phyloP scores from a whole-genome alignment of 2,329 filamentous ascomycete genomes.

The Ascochyta clinopodiicola region DNA sequence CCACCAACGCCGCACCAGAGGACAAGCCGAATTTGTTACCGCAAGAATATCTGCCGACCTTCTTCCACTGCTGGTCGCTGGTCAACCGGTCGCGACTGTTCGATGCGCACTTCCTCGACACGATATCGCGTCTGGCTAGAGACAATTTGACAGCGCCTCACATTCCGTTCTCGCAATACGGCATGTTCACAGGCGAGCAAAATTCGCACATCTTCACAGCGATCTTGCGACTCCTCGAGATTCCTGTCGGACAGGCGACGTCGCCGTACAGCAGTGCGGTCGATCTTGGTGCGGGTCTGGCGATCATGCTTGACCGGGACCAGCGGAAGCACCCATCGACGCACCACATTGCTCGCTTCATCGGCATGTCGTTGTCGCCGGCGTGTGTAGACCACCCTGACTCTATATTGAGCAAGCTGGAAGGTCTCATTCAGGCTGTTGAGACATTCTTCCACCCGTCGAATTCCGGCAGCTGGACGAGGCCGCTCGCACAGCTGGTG shows the following conservation, averaged over 20 bases:
- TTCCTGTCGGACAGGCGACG: conserved; percentile 93
- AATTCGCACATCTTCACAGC: conserved; percentile 93
- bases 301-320: conserved; percentile 87
- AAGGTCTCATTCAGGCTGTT: conserved; percentile 90
- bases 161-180: conserved; percentile 82
- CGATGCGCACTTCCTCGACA: conserved; percentile 86
- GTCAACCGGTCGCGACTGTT: conserved; percentile 87
- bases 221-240: conserved; percentile 86
- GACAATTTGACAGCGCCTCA: conserved; percentile 79
- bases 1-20: conserved; percentile 78
- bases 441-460: conserved; percentile 99
- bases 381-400: conserved; percentile 76
- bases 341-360: conserved; percentile 91
- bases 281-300: conserved; percentile 82
- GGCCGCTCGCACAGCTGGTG: conserved; percentile 84
- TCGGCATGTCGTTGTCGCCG: conserved; percentile 91
- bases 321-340: conserved; percentile 90
- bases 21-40: conserved; percentile 79
- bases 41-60: conserved; percentile 86
- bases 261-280: conserved; percentile 84
- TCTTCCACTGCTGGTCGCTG: conserved; percentile 96
- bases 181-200: conserved; percentile 91
- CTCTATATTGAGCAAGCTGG: conserved; percentile 83
- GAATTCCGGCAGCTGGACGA: conserved; percentile 92
- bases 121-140: conserved; percentile 84